These are phyloP conservation scores for Chaetoceros tenuissimus DNA, from an alignment of 108 stramenopile species.

Conservation along the genomic window DNA sequence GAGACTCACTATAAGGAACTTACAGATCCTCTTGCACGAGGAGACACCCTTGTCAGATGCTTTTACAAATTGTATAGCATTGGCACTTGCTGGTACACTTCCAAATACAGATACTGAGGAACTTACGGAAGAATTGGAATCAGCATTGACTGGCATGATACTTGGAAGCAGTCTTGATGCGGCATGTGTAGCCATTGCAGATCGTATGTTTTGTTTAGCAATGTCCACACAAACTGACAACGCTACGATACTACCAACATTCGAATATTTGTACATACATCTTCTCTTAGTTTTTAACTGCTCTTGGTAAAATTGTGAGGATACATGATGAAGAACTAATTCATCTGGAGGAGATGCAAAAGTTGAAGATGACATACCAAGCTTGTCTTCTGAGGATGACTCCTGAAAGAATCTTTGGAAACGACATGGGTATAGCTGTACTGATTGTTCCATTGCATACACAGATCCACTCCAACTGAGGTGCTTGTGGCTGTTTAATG, in stretches of 20 bases:
- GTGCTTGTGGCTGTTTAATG: conserved; percentile 52
- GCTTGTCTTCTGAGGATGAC: conserved; percentile 51
- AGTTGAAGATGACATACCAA: conserved; percentile 6
- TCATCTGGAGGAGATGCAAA: conserved; percentile 47
- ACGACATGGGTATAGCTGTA: conserved; percentile 65
- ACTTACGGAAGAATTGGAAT: too few species aligned
- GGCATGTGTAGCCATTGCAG: too few species aligned
- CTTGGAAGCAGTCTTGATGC: too few species aligned
- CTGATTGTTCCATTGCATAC: conserved; percentile 77
- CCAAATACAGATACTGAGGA: too few species aligned
- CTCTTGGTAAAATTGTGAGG: conserved; percentile 50
- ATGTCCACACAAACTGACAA: conserved; percentile 25
- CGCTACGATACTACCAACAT: conserved; percentile 18
- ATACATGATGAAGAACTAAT: conserved; percentile 35
- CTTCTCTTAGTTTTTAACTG: conserved; percentile 45
- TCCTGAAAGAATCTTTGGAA: conserved; percentile 38
- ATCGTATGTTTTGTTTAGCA: too few species aligned
- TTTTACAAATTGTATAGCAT: too few species aligned
- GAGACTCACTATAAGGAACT: too few species aligned
- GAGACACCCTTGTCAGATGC: too few species aligned
- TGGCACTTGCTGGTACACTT: too few species aligned
- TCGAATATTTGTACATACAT: conserved; percentile 35
- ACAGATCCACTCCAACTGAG: conserved; percentile 66
- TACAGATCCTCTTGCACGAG: too few species aligned
- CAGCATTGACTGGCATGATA: too few species aligned